Percentiles rank a stretch among this genome's conserved stretches.
Evolutionary conservation across 805 yeast species (phyloP).

Genomic region (Phaffomyces opuntiae): DNA sequence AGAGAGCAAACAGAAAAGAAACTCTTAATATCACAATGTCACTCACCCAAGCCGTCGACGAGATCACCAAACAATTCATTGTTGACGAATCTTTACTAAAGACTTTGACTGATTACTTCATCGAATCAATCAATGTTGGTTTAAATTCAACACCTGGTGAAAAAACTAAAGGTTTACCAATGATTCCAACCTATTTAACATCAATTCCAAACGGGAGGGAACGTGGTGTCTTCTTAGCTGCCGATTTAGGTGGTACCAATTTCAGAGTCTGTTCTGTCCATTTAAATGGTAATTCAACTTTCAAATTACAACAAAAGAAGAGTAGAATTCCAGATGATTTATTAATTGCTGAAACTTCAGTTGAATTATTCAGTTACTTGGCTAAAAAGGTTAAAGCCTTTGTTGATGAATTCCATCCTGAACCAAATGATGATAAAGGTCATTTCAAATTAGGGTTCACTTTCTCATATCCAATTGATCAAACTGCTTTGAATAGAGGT

Average conservation of each 20-base stretch:
- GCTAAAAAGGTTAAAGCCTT: slow-evolving; percentile 67
- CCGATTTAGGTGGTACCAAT: slow-evolving; percentile 94
- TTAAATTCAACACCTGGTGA: slow-evolving; percentile 33
- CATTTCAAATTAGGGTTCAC: slow-evolving; percentile 81
- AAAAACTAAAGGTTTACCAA: slow-evolving; percentile 51
- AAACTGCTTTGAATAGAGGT: slow-evolving; percentile 74
- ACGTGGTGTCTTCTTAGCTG: slow-evolving; percentile 77
- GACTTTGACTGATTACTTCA: slow-evolving; percentile 40
- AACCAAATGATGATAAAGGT: slow-evolving; percentile 18
- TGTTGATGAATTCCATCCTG: slow-evolving; percentile 54
- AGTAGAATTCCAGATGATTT: slow-evolving; percentile 71
- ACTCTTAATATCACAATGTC: background rate
- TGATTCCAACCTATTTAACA: slow-evolving; percentile 92
- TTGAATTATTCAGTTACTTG: slow-evolving; percentile 64
- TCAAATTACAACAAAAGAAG: slow-evolving; percentile 67
- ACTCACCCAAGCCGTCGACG: slow-evolving; percentile 11
- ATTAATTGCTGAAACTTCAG: slow-evolving; percentile 56
- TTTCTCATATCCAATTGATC: slow-evolving; percentile 88
- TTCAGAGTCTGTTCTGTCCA: slow-evolving; percentile 88
- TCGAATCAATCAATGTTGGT: slow-evolving; percentile 56
- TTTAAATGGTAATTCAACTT: slow-evolving; percentile 74
- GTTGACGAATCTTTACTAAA: slow-evolving; percentile 13
- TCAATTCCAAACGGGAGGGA: slow-evolving; percentile 82
- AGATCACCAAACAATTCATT: slow-evolving; percentile 16
- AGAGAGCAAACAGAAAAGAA: no score